phyloP scores from a whole-genome alignment of 495 filamentous ascomycete genomes.

The Aspergillus indologenus region DNA sequence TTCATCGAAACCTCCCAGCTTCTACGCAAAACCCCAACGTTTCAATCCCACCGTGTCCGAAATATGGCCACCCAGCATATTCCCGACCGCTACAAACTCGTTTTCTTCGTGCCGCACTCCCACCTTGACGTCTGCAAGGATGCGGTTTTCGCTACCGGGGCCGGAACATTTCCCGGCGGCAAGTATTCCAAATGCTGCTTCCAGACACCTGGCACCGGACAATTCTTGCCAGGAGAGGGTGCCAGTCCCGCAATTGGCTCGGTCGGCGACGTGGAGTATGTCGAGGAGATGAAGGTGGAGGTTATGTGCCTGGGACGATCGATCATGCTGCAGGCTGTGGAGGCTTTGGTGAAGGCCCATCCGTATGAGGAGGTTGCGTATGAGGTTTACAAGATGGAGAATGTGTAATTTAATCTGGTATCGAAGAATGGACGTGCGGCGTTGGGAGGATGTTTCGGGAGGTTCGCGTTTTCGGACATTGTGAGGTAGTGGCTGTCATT shows the following conservation, averaged over 20 bases:
- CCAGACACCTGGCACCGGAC: slow-evolving; percentile 37
- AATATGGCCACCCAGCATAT: slow-evolving; percentile 9
- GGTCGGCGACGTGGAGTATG: slow-evolving; percentile 40
- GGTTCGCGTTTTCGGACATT: neutral
- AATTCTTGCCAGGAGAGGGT: slow-evolving; percentile 40
- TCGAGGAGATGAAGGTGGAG: slow-evolving; percentile 53
- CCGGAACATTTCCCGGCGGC: slow-evolving; percentile 41
- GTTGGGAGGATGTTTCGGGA: neutral
- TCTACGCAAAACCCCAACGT: neutral
- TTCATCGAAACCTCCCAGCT: neutral
- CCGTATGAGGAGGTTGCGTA: slow-evolving; percentile 78
- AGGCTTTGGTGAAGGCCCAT: slow-evolving; percentile 57
- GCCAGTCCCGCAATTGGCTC: slow-evolving; percentile 41
- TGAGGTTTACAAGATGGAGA: slow-evolving; percentile 70
- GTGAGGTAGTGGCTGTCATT: neutral
- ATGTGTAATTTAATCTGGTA: slow-evolving; percentile 46
- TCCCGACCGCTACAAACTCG: slow-evolving; percentile 46
- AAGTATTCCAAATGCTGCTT: slow-evolving; percentile 44
- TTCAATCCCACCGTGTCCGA: neutral
- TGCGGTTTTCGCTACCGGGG: slow-evolving; percentile 45
- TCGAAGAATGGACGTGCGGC: neutral
- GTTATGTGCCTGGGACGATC: slow-evolving; percentile 50
- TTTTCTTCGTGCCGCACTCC: slow-evolving; percentile 45
- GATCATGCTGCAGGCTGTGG: slow-evolving; percentile 44
- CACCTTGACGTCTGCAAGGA: slow-evolving; percentile 44